Evolutionary conservation across 2,329 filamentous ascomycete species (phyloP), one percentile per base, ranked within the genome.

Genomic region (Colletotrichum melonis): DNA sequence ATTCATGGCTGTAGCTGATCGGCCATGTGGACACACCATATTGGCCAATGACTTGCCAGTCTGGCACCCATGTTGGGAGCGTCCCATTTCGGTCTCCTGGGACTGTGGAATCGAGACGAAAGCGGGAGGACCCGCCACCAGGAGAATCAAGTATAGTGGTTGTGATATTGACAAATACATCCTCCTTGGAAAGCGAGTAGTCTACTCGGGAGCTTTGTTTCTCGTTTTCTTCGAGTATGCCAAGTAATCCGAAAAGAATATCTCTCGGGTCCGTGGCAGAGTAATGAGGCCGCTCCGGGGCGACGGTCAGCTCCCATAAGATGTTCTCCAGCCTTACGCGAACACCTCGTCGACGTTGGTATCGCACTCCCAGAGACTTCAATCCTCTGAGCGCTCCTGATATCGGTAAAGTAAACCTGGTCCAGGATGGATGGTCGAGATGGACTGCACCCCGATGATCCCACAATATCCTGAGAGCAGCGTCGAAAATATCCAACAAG

Each of bases 201-300:
- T 78, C 67, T 8, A 38, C 52, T 2, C 26, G 35, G 0, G 75
- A 1, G 2, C 58, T 57, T 2, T 63, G 58, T 1, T 38, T 22
- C 2, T 77, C 62, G 2, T 55, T 59, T 2, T 76, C 74, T 1
- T 65, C 19, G 0, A 78, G 55, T 1, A 78, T 46, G 14, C 76
- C 75, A 1, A 78, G 63, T 0, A 76, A 24, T 0, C 68, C 76
- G 26, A 77, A 77, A 7, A 75, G 49, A 6, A 78, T 71, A 12
- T 78, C 77, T 1, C 77, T 67, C n/a, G 76, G 76, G 46, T 78
- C 76, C 0, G 76, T 63, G 5, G 76, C 77, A 19, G 75, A 67
- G 22, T 76, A 76, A 5, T 59, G 38, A 0, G 76, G 69, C 11
- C 76, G 69, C 0, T 24, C 65, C 4, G 76, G 60, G 4, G 65